These are phyloP conservation scores for Carex sylvatica DNA, from an alignment of 202 grass and related monocot genomes.

Conservation along the genomic window DNA sequence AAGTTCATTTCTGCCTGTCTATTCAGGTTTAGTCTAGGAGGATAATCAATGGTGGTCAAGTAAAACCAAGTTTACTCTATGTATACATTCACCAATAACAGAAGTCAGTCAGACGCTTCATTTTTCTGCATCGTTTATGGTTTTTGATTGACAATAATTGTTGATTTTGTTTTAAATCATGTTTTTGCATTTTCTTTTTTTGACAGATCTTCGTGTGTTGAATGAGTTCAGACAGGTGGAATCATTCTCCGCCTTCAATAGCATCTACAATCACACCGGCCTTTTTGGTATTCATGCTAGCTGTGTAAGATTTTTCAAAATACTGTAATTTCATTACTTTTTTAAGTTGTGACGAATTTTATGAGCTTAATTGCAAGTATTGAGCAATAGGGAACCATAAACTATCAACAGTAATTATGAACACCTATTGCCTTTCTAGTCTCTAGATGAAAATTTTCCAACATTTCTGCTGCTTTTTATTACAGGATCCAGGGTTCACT, in stretches of 20 bases:
- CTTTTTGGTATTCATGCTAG: slow-evolving; percentile 79
- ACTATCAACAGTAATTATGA: not conserved
- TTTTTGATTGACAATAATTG: slow-evolving; percentile 7
- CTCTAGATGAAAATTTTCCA: not conserved
- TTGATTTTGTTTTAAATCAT: slow-evolving; percentile 21
- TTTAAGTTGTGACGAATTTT: not conserved
- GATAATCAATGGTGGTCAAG: not conserved
- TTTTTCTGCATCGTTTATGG: not conserved
- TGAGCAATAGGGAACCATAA: not conserved
- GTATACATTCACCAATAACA: not conserved
- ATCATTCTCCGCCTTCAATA: slow-evolving; percentile 85
- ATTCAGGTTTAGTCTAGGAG: not conserved
- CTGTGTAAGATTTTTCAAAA: slow-evolving; percentile 49
- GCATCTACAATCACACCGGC: slow-evolving; percentile 72
- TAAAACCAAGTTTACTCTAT: not conserved
- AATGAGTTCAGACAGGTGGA: slow-evolving; percentile 63
- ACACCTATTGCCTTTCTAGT: not conserved
- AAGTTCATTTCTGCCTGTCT: not conserved
- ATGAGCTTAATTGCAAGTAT: not conserved
- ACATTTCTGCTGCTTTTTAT: not conserved
- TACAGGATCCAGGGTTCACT: slow-evolving; percentile 54
- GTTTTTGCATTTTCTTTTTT: not conserved
- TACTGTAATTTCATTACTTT: not conserved
- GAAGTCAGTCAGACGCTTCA: not conserved
- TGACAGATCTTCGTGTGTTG: slow-evolving; percentile 63